phyloP scores from a whole-genome alignment of 176 grass and related monocot species.

The Carex littledalei region DNA sequence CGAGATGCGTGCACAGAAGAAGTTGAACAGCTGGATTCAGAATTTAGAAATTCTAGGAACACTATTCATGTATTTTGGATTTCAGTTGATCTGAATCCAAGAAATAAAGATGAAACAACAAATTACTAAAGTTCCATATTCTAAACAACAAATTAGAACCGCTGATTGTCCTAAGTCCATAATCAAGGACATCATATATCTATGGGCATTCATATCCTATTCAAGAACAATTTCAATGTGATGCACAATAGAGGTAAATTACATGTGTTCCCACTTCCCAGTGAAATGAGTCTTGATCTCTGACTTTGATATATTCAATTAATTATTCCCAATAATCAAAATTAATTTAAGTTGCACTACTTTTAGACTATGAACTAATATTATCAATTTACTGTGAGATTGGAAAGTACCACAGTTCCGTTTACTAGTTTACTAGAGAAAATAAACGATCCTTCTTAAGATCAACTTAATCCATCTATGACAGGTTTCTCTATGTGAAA shows the following conservation, averaged over 20 bases:
- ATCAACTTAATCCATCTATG: background rate
- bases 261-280: background rate
- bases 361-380: background rate
- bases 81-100: too few relatives aligned
- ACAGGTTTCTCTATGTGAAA: background rate
- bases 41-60: too few relatives aligned
- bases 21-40: too few relatives aligned
- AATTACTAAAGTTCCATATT: background rate
- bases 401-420: background rate
- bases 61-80: too few relatives aligned
- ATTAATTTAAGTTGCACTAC: background rate
- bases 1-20: too few relatives aligned
- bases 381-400: background rate
- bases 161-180: background rate
- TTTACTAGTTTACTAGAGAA: background rate
- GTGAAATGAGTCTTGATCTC: background rate
- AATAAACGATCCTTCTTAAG: background rate
- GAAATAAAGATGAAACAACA: background rate
- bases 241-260: background rate
- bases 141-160: background rate
- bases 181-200: background rate
- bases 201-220: background rate
- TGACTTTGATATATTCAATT: background rate
- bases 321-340: background rate
- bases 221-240: background rate